Percentiles rank a stretch among this genome's conserved stretches.
Conservation (phyloP, 768 basidiomycete species). For the Lepiota brunneoincarnata region DNA sequence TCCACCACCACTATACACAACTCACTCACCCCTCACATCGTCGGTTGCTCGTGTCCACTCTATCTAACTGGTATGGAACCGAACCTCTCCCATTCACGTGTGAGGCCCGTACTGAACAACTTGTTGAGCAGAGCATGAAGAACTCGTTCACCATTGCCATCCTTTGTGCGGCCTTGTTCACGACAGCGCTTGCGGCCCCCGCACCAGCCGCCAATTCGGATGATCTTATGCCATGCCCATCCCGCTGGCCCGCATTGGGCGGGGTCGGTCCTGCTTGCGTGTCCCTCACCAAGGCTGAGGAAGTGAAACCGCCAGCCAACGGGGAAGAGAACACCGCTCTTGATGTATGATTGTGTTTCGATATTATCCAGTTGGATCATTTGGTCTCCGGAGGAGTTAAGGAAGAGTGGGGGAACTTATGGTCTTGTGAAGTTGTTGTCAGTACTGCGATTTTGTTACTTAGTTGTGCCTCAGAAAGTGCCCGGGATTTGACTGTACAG, state of each 20-base stretch:
- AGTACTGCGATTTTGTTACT: too few species aligned
- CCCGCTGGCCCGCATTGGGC: slow-evolving; percentile 1
- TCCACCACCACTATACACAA: not conserved
- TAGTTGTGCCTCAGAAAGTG: too few species aligned
- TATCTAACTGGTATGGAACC: too few species aligned
- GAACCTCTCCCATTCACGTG: not conserved
- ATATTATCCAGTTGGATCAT: too few species aligned
- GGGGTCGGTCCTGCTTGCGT: slow-evolving; percentile 6
- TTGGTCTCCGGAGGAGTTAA: too few species aligned
- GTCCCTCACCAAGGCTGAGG: not conserved
- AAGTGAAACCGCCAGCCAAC: too few species aligned
- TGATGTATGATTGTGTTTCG: too few species aligned
- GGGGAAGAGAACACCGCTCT: too few species aligned
- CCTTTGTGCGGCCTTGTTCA: not conserved
- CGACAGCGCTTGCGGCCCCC: not conserved
- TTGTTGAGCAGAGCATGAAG: slow-evolving; percentile 8
- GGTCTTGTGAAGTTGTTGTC: too few species aligned
- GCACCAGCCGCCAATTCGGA: not conserved
- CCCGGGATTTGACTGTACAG: too few species aligned
- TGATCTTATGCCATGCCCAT: slow-evolving; percentile 1
- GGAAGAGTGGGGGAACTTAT: too few species aligned
- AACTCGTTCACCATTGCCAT: not conserved
- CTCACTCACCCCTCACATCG: not conserved
- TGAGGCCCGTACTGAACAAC: not conserved
- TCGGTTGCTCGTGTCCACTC: not conserved